Base-by-base conservation (phyloP, 1,139 yeast genomes). In the Meyerozyma carpophila region DNA sequence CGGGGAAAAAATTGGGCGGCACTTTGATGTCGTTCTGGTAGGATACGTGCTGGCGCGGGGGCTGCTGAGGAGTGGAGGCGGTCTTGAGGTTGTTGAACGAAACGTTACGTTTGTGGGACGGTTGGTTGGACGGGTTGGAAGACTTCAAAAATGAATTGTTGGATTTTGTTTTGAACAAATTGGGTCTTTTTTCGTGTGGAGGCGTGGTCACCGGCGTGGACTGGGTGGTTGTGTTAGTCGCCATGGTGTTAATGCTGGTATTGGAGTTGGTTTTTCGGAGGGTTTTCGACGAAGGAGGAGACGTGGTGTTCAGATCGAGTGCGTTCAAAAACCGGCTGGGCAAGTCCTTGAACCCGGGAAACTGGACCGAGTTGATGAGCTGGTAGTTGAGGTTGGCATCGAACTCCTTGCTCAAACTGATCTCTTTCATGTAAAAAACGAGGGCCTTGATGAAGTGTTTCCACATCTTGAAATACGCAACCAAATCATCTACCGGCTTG, bases 381-480 rank as follows among this genome's bases (percentile, higher is more conserved):
- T 84, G 88, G 47, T 70, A 69, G 55, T 82, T 81, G 45, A 84
- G 75, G 53, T 81, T 75, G 41, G 84, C 80, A 50, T 81, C 82
- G 52, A 83, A 85, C 58, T 82, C 86, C 55, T 82, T 84, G 26
- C 85, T 82, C 45, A 81, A 67, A 4, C 82, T 67, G 37, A 82
- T 70, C 51, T 84, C 87, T 50, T 77, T 79, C 51, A 81, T 73
- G 58, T 85, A 85, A 48, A 71, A 69, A 29, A 80, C 68, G 47
- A 84, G 58, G 14, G 85, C 80, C 53, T 81, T 81, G 49, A 85
- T 70, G 47, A 84, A 75, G 59, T 78, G 79, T 55, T 84, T 81
- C 89, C 91, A 85, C 45, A 77, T 74, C 47, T 81, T 80, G 61
- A 85, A 84, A 55, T 85, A 70, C 44, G 70, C 75, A 43, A 77